Conservation (phyloP, 495 filamentous ascomycete genomes). For the Glarea lozoyensis region DNA sequence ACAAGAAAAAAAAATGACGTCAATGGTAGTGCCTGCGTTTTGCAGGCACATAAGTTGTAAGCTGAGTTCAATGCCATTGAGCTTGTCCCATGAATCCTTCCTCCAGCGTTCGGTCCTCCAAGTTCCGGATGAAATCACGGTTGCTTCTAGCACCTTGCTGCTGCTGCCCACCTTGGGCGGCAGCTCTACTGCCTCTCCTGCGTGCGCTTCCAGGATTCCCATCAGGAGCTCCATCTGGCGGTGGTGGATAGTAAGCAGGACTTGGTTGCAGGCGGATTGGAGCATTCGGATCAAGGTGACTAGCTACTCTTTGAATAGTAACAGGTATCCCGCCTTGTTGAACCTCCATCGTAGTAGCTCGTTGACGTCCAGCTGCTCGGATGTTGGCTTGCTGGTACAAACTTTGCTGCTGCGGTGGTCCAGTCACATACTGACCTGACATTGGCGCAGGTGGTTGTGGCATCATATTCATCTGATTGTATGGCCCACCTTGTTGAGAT, state of each 20-base stretch:
- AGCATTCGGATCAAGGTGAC: constrained; percentile 89
- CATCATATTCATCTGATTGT: constrained; percentile 68
- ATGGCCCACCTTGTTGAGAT: constrained; percentile 51
- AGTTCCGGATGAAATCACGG: constrained; percentile 82
- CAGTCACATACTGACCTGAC: constrained; percentile 50
- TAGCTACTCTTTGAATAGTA: constrained; percentile 91
- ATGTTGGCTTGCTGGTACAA: constrained; percentile 83
- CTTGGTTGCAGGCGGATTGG: constrained; percentile 93
- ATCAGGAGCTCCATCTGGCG: constrained; percentile 69
- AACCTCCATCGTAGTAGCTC: constrained; percentile 92
- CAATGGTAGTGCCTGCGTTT: too few relatives aligned
- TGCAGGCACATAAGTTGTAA: too few relatives aligned
- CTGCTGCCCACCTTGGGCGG: constrained; percentile 47
- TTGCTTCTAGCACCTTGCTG: constrained; percentile 50
- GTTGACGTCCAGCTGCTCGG: constrained; percentile 72
- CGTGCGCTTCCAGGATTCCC: constrained; percentile 52
- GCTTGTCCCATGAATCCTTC: constrained; percentile 60
- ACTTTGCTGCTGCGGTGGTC: constrained; percentile 37
- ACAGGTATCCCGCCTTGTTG: constrained; percentile 85
- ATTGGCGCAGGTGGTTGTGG: constrained; percentile 47
- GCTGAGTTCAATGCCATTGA: constrained; percentile 45
- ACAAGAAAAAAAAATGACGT: too few relatives aligned
- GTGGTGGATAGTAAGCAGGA: constrained; percentile 94
- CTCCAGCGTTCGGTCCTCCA: constrained; percentile 89
- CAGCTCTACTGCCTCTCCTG: constrained; percentile 68